These are phyloP conservation scores for Boechera stricta DNA, from an alignment of 345 rosid genomes.

Conservation along the genomic window DNA sequence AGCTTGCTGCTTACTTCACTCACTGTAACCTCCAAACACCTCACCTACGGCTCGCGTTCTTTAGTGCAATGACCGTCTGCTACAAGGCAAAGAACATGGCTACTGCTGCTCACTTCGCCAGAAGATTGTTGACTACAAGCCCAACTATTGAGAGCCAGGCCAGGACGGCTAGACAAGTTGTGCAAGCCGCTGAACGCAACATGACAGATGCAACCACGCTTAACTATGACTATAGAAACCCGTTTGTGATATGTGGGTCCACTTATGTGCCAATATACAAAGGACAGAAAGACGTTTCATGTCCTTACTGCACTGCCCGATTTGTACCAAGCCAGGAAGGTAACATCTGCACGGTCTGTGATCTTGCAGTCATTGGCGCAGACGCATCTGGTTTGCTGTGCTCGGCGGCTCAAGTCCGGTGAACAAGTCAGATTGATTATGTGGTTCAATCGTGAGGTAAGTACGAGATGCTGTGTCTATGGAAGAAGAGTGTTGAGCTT, in stretches of 20 bases:
- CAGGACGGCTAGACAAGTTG: constrained; percentile 78
- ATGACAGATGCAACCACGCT: constrained; percentile 67
- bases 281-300: constrained; percentile 85
- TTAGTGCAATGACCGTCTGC: constrained; percentile 83
- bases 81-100: constrained; percentile 79
- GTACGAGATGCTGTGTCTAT: neutral
- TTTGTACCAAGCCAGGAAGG: constrained; percentile 86
- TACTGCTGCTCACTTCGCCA: constrained; percentile 83
- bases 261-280: constrained; percentile 90
- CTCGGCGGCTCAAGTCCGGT: constrained; percentile 81
- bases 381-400: constrained; percentile 95
- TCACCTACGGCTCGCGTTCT: constrained; percentile 78
- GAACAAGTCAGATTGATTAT: constrained; percentile 37
- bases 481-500: constrained; percentile 18
- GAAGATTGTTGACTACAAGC: constrained; percentile 79
- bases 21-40: constrained; percentile 91
- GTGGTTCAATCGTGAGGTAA: neutral
- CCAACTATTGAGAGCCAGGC: constrained; percentile 76
- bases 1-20: constrained; percentile 98
- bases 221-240: constrained; percentile 94
- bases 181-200: constrained; percentile 84
- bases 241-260: constrained; percentile 88
- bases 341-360: constrained; percentile 75
- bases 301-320: constrained; percentile 87
- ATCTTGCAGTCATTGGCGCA: constrained; percentile 83